Conservation (phyloP, 805 yeast species). For the Hanseniaspora lachancei region DNA sequence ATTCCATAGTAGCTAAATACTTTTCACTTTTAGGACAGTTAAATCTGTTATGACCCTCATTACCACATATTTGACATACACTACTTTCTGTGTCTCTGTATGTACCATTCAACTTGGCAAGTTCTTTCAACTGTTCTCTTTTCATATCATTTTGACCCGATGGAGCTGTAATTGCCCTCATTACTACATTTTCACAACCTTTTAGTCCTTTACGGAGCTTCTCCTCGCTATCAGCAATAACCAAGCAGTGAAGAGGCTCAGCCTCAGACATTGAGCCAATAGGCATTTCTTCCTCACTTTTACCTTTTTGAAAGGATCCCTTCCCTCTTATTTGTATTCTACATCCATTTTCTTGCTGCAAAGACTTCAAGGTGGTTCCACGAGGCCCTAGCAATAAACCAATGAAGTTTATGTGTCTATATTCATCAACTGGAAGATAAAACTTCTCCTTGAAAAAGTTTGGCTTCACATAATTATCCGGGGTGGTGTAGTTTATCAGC, state of each 20-base stretch:
- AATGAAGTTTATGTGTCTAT: slow-evolving; percentile 85
- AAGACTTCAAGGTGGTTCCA: slow-evolving; percentile 70
- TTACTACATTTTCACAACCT: slow-evolving; percentile 60
- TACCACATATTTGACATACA: slow-evolving; percentile 53
- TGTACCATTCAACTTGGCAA: slow-evolving; percentile 91
- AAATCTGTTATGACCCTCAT: slow-evolving; percentile 48
- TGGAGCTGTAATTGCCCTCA: slow-evolving; percentile 76
- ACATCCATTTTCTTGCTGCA: slow-evolving; percentile 81
- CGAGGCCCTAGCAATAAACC: slow-evolving; percentile 90
- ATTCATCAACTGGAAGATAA: slow-evolving; percentile 69
- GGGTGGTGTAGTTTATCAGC: slow-evolving; percentile 70
- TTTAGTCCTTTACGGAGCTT: slow-evolving; percentile 63
- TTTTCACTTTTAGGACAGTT: slow-evolving; percentile 48
- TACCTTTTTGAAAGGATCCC: slow-evolving; percentile 92
- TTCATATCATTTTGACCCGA: slow-evolving; percentile 88
- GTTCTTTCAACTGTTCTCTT: slow-evolving; percentile 76
- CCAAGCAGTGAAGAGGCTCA: slow-evolving; percentile 80
- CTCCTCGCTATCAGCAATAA: slow-evolving; percentile 70
- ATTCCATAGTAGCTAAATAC: slow-evolving; percentile 45
- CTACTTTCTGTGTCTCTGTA: slow-evolving; percentile 60
- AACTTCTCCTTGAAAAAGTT: slow-evolving; percentile 68
- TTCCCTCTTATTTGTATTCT: slow-evolving; percentile 82
- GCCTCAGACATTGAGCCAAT: slow-evolving; percentile 43
- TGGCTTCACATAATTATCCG: slow-evolving; percentile 59
- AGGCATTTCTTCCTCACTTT: slow-evolving; percentile 37